These are phyloP conservation scores for Heterobasidion occidentale DNA, from an alignment of 1,284 basidiomycete species.

Conservation along the genomic window DNA sequence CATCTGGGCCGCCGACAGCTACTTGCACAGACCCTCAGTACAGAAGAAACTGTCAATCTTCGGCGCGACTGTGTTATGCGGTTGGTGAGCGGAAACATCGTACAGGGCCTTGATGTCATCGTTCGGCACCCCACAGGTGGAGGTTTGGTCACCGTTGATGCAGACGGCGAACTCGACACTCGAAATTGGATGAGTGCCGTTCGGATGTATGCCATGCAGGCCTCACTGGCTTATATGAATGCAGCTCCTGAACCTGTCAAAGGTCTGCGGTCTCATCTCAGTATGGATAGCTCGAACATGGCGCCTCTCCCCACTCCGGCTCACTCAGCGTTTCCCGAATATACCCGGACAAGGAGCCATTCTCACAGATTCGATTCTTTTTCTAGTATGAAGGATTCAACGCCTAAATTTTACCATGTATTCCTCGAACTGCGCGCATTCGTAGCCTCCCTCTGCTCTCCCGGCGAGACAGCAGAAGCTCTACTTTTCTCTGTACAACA, in stretches of 20 bases:
- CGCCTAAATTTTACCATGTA: conserved; percentile 79
- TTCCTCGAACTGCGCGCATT: conserved; percentile 89
- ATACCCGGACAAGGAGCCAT: conserved; percentile 34
- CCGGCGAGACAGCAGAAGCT: conserved; percentile 91
- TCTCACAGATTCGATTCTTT: conserved; percentile 35
- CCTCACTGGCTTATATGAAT: conserved; percentile 76
- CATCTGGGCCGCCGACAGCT: conserved; percentile 87
- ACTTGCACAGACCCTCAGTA: conserved; percentile 81
- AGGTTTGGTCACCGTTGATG: conserved; percentile 78
- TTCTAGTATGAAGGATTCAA: conserved; percentile 22
- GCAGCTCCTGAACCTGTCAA: conserved; percentile 28
- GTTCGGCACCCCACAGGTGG: conserved; percentile 92
- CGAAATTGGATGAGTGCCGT: conserved; percentile 81
- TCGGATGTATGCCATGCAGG: conserved; percentile 86
- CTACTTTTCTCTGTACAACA: conserved; percentile 90
- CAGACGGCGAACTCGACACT: conserved; percentile 67
- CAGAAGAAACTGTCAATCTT: conserved; percentile 80
- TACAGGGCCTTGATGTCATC: conserved; percentile 91
- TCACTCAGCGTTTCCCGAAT: conserved; percentile 61
- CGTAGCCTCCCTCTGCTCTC: conserved; percentile 81
- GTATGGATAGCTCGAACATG: conserved; percentile 26
- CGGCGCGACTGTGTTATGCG: conserved; percentile 83
- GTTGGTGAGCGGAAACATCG: conserved; percentile 86
- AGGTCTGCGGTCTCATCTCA: conserved; percentile 20
- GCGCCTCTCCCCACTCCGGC: conserved; percentile 51